Conservation (phyloP, 768 basidiomycete species). For the Auricularia sp. region DNA sequence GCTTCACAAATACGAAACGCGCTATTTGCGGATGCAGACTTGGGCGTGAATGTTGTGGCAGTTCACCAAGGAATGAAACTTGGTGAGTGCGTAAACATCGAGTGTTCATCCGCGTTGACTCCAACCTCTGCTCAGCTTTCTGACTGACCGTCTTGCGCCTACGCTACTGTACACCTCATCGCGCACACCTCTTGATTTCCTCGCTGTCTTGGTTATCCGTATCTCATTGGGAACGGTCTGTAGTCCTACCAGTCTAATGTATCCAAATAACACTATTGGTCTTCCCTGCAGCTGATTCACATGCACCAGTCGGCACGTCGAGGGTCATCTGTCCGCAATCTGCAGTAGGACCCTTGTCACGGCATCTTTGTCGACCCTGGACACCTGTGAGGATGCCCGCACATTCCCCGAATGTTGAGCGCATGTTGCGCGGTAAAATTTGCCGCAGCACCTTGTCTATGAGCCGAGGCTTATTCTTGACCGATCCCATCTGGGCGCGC, state of each 20-base stretch:
- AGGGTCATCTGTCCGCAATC: neutral
- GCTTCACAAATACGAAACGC: slow-evolving; percentile 52
- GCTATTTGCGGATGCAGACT: slow-evolving; percentile 45
- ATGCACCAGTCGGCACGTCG: neutral
- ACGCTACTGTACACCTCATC: neutral
- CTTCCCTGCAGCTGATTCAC: neutral
- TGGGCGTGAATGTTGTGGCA: slow-evolving; percentile 63
- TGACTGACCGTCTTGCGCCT: neutral
- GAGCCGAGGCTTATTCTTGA: too few species aligned
- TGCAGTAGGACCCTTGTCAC: too few species aligned
- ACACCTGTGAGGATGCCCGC: too few species aligned
- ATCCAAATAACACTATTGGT: neutral
- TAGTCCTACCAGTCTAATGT: neutral
- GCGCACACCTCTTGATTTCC: neutral
- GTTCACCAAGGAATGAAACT: slow-evolving; percentile 77
- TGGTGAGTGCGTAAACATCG: slow-evolving; percentile 35
- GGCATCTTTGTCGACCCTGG: too few species aligned
- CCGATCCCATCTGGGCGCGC: too few species aligned
- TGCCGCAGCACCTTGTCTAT: too few species aligned
- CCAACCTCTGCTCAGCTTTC: neutral
- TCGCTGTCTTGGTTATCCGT: neutral
- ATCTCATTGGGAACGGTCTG: neutral
- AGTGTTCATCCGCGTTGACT: neutral
- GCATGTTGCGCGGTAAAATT: too few species aligned
- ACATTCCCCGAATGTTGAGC: too few species aligned